Conservation (phyloP, 2,329 filamentous ascomycete species). For the Dendrostoma leiphaemia region DNA sequence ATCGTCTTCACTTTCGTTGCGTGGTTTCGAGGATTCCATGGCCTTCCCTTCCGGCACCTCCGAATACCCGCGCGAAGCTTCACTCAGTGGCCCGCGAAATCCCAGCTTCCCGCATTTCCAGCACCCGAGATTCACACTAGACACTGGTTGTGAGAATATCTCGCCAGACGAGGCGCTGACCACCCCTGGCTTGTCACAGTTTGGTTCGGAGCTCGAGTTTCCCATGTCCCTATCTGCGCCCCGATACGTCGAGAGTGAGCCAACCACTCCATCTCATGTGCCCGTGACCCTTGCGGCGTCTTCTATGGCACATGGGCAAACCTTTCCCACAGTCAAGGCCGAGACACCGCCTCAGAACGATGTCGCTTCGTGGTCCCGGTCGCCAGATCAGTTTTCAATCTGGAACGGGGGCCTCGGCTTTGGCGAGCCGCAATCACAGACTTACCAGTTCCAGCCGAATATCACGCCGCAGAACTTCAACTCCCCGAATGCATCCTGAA, state of each 20-base stretch:
- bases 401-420: conserved; percentile 14
- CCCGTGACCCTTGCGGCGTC: conserved; percentile 42
- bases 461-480: conserved; percentile 43
- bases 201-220: conserved; percentile 47
- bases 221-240: conserved; percentile 37
- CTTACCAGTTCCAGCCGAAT: conserved; percentile 46
- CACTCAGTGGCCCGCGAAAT: conserved; percentile 15
- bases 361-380: conserved; percentile 31
- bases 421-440: conserved; percentile 34
- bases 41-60: conserved; percentile 35
- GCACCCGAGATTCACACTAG: conserved; percentile 27
- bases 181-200: conserved; percentile 44
- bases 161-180: conserved; percentile 47
- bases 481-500: conserved; percentile 9
- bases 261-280: conserved; percentile 46
- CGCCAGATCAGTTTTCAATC: conserved; percentile 12
- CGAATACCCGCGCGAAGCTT: conserved; percentile 34
- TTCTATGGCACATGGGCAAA: conserved; percentile 27
- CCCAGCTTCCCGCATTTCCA: conserved; percentile 23
- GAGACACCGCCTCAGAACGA: conserved; percentile 45
- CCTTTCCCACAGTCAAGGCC: conserved; percentile 43
- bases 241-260: conserved; percentile 48
- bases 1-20: conserved; percentile 22
- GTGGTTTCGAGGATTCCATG: conserved; percentile 37
- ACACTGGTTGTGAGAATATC: conserved; percentile 30